A percentile compares a stretch with the other conserved stretches of the same genome.
Conservation (phyloP, 2,329 filamentous ascomycete species). For the Talaromyces albobiverticillius region DNA sequence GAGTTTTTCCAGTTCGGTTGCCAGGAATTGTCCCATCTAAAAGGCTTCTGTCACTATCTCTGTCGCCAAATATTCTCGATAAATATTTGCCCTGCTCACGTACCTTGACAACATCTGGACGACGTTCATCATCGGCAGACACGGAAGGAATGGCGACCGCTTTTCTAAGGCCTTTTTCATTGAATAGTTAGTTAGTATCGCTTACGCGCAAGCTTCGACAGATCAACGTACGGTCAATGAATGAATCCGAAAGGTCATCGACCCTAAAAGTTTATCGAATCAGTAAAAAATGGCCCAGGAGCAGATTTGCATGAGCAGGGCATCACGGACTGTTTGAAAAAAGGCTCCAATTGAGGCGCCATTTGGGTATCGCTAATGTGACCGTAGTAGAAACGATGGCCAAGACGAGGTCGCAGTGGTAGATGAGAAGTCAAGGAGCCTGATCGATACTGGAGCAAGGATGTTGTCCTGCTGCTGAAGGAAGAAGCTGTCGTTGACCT, state of each 20-base stretch:
- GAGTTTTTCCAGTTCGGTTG: conserved; percentile 73
- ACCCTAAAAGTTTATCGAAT: conserved; percentile 47
- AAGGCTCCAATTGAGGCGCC: conserved; percentile 86
- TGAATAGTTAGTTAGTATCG: conserved; percentile 13
- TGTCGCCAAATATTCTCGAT: background rate
- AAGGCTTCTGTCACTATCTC: background rate
- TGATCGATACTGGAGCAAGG: background rate
- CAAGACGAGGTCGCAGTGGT: conserved; percentile 1
- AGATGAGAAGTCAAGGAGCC: background rate
- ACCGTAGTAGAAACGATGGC: conserved; percentile 42
- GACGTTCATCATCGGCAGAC: conserved; percentile 83
- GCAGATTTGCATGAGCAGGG: background rate
- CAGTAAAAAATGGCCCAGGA: conserved; percentile 10
- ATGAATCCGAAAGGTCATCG: conserved; percentile 71
- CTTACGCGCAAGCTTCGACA: background rate
- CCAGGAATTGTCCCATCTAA: conserved; percentile 88
- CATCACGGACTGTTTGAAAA: conserved; percentile 70
- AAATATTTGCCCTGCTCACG: conserved; percentile 16
- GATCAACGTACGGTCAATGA: conserved; percentile 68
- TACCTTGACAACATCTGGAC: conserved; percentile 83
- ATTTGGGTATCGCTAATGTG: conserved; percentile 60
- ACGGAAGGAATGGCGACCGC: conserved; percentile 96
- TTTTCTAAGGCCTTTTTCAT: conserved; percentile 61
- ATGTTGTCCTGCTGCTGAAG: background rate
- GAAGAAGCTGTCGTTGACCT: conserved; percentile 1